These are phyloP conservation scores for Exophiala dermatitidis DNA, from an alignment of 2,329 filamentous ascomycete genomes.

Conservation along the genomic window DNA sequence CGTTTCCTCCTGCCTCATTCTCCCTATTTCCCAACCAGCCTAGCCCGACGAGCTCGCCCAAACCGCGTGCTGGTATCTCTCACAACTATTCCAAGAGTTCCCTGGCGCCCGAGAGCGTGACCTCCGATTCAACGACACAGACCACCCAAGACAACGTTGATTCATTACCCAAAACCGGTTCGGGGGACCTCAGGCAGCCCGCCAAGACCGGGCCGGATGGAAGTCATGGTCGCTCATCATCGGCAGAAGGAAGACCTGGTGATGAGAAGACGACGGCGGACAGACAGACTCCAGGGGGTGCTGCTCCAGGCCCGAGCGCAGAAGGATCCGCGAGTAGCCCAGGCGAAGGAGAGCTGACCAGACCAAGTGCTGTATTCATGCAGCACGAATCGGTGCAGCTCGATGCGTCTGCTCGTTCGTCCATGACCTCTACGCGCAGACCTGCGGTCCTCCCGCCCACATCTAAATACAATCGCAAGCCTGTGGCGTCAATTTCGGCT, in stretches of 20 bases:
- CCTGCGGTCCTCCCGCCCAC: conserved; percentile 20
- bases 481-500: conserved; percentile 10
- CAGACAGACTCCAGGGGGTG: conserved; percentile 7
- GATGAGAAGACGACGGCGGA: conserved; percentile 21
- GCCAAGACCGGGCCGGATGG: background rate
- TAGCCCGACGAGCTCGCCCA: conserved; percentile 11
- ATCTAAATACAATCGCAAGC: conserved; percentile 26
- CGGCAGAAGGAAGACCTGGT: conserved; percentile 8
- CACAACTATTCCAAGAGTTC: conserved; percentile 22
- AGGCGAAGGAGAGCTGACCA: conserved; percentile 12
- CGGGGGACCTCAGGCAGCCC: background rate
- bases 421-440: conserved; percentile 17
- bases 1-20: conserved; percentile 11
- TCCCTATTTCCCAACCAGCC: conserved; percentile 16
- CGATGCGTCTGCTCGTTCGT: conserved; percentile 17
- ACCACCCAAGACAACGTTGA: conserved; percentile 14
- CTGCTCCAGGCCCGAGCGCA: conserved; percentile 9
- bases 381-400: conserved; percentile 2
- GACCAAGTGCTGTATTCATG: background rate
- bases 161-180: conserved; percentile 8
- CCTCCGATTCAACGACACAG: conserved; percentile 13
- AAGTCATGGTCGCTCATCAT: conserved; percentile 13
- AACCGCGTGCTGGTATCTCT: conserved; percentile 12
- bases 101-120: conserved; percentile 18
- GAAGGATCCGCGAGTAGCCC: conserved; percentile 11